These are phyloP conservation scores for Annona squamosa DNA, from an alignment of 164 flowering plant species.

Conservation along the genomic window DNA sequence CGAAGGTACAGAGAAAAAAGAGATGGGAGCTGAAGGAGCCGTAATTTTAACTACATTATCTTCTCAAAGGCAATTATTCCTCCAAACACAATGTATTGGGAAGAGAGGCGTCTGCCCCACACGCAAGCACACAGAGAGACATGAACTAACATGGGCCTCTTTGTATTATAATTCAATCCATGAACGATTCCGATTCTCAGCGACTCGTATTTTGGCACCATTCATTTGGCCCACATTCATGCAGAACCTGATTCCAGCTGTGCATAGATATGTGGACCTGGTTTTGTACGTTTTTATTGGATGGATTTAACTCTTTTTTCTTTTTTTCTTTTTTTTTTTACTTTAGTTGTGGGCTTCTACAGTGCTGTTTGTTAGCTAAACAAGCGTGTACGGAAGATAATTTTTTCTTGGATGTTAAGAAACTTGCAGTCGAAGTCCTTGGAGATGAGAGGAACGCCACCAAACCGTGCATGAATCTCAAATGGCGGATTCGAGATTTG, in stretches of 20 bases:
- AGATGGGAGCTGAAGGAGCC: neutral
- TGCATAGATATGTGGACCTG: neutral
- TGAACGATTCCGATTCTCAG: neutral
- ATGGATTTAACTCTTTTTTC: neutral
- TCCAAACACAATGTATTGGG: slow-evolving; percentile 3
- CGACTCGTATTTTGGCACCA: neutral
- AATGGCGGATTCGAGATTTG: neutral
- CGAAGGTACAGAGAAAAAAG: neutral
- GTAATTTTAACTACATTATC: slow-evolving; percentile 2
- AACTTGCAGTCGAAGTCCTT: neutral
- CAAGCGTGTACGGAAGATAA: neutral
- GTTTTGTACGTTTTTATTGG: neutral
- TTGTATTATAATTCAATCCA: neutral
- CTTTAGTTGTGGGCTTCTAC: neutral
- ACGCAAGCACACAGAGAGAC: too few relatives aligned
- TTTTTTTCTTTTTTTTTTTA: too few relatives aligned
- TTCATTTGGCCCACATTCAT: neutral
- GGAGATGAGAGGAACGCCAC: neutral
- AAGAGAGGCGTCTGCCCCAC: neutral
- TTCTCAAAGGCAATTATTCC: slow-evolving; percentile 8
- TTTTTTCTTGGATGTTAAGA: neutral
- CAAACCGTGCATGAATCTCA: neutral
- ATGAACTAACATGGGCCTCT: neutral
- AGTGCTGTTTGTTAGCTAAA: neutral
- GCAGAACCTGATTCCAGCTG: neutral